A percentile compares a stretch with the other conserved stretches of the same genome.
Evolutionary conservation across 805 yeast species (phyloP).

Genomic region (Candida broadrunensis): DNA sequence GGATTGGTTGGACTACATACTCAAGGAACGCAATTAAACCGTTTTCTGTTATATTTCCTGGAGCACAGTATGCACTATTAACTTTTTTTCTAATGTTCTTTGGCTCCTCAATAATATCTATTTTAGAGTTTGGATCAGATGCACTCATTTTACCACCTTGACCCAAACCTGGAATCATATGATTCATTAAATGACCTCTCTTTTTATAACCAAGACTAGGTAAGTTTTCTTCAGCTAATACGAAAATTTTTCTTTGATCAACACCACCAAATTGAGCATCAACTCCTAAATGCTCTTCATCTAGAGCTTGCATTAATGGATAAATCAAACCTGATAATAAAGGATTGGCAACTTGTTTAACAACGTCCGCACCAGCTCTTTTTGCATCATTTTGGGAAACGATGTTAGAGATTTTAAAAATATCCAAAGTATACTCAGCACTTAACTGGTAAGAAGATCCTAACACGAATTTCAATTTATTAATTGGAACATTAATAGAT

Average conservation of each 20-base stretch:
- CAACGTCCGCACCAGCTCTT: slow-evolving; percentile 99
- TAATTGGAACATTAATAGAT: slow-evolving; percentile 89
- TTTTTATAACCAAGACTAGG: slow-evolving; percentile 87
- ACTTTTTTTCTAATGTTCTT: slow-evolving; percentile 86
- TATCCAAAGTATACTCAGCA: slow-evolving; percentile 80
- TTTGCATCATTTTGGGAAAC: slow-evolving; percentile 95
- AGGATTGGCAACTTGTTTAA: slow-evolving; percentile 94
- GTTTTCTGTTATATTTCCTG: slow-evolving; percentile 86
- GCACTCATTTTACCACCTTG: slow-evolving; percentile 99
- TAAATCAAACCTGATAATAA: slow-evolving; percentile 89
- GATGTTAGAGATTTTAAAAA: slow-evolving; percentile 77
- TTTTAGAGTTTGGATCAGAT: slow-evolving; percentile 96
- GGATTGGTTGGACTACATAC: slow-evolving; percentile 81
- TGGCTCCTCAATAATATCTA: slow-evolving; percentile 89
- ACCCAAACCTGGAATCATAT: slow-evolving; percentile 96
- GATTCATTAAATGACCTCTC: slow-evolving; percentile 98
- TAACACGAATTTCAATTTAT: slow-evolving; percentile 73
- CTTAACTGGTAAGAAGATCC: slow-evolving; percentile 90
- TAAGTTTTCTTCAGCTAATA: slow-evolving; percentile 92
- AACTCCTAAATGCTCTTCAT: slow-evolving; percentile 82
- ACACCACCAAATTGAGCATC: slow-evolving; percentile 99
- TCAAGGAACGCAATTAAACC: slow-evolving; percentile 87
- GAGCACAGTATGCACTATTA: slow-evolving; percentile 90
- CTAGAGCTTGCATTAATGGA: slow-evolving; percentile 98
- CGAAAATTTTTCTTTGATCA: slow-evolving; percentile 97